These are phyloP conservation scores for Thecaphora frezii DNA, from an alignment of 1,284 basidiomycete species.

Conservation along the genomic window DNA sequence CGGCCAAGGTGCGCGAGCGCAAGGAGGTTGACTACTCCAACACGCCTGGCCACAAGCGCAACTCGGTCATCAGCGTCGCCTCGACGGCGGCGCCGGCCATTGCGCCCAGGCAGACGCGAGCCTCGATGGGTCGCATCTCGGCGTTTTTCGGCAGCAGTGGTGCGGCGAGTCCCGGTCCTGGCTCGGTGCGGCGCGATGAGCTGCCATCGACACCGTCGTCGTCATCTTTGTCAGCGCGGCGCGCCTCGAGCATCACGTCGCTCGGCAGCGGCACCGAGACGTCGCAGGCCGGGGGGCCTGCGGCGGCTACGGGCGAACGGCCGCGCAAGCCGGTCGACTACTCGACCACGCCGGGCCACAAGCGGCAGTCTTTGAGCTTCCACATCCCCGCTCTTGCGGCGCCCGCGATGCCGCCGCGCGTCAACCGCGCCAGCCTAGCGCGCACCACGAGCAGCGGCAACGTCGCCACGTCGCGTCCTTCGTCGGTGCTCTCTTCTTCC, in stretches of 20 bases:
- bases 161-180: background rate
- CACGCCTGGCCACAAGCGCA: conserved; percentile 40
- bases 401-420: conserved; percentile 23
- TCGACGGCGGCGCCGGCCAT: conserved; percentile 19
- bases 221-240: background rate
- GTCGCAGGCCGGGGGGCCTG: too few species aligned
- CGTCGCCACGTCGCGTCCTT: background rate
- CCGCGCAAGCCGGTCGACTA: conserved; percentile 22
- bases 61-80: conserved; percentile 7
- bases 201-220: conserved; percentile 2
- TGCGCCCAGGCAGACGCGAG: conserved; percentile 24
- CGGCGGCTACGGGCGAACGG: background rate
- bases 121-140: conserved; percentile 7
- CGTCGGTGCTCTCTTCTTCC: too few species aligned
- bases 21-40: conserved; percentile 36
- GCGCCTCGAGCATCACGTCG: background rate
- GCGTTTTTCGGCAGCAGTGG: conserved; percentile 1
- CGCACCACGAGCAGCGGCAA: background rate
- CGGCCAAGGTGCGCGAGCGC: conserved; percentile 1
- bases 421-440: conserved; percentile 24
- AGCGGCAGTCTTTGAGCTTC: conserved; percentile 15
- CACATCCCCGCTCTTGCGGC: conserved; percentile 25
- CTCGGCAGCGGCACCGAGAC: background rate
- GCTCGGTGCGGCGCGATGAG: too few species aligned
- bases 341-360: conserved; percentile 38